A percentile compares a stretch with the other conserved stretches of the same genome.
These are phyloP conservation scores for Tolypocladium endophyticum DNA, from an alignment of 2,329 filamentous ascomycete genomes.

Conservation along the genomic window DNA sequence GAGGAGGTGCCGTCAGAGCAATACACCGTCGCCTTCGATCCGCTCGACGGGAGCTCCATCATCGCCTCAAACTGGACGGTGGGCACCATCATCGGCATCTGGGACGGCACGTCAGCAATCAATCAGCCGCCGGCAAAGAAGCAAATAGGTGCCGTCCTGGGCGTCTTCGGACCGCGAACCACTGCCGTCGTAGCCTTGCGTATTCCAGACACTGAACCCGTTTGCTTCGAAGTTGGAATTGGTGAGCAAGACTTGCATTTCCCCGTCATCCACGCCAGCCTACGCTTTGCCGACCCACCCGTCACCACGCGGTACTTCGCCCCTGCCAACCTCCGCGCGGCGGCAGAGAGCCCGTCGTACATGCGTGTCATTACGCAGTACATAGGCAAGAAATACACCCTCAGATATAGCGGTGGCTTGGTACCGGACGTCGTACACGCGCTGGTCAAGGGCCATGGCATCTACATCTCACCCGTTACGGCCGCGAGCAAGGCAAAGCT, in stretches of 20 bases:
- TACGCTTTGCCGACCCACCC: constrained; percentile 26
- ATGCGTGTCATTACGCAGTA: constrained; percentile 36
- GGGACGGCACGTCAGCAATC: constrained; percentile 38
- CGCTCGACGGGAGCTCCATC: constrained; percentile 52
- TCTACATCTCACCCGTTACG: constrained; percentile 50
- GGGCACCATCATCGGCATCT: constrained; percentile 49
- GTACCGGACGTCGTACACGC: constrained; percentile 52
- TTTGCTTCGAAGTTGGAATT: constrained; percentile 43
- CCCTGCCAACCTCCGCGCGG: constrained; percentile 49
- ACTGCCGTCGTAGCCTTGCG: constrained; percentile 45
- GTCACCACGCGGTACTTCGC: constrained; percentile 48
- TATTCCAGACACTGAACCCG: constrained; percentile 23
- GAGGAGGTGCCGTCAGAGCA: constrained; percentile 19
- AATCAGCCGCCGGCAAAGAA: constrained; percentile 22
- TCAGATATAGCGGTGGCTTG: constrained; percentile 49
- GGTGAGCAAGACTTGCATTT: constrained; percentile 13
- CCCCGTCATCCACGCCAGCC: constrained; percentile 28
- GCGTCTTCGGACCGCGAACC: constrained; percentile 44
- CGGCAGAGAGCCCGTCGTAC: constrained; percentile 39
- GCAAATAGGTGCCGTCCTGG: constrained; percentile 40
- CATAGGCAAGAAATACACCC: constrained; percentile 43
- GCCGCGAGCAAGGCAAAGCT: constrained; percentile 42
- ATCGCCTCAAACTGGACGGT: constrained; percentile 48
- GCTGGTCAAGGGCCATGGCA: constrained; percentile 49
- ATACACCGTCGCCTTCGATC: constrained; percentile 53